A percentile compares a stretch with the other conserved stretches of the same genome.
These are phyloP conservation scores for Taiozyma sp. DNA, from an alignment of 1,139 yeast species.

Conservation along the genomic window DNA sequence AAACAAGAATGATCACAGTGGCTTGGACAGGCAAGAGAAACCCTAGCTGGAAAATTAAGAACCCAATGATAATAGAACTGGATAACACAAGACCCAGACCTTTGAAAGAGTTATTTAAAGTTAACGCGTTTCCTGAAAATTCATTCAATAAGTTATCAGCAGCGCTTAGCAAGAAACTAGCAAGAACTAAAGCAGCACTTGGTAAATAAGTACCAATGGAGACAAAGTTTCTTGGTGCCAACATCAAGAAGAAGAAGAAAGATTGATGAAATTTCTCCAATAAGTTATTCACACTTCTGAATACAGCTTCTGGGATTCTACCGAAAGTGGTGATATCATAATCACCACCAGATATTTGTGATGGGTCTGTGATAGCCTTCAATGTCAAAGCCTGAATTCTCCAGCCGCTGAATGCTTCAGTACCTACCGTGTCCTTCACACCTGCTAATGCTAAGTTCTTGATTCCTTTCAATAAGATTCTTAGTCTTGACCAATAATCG, in stretches of 20 bases:
- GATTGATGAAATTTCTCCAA: slow-evolving; percentile 97
- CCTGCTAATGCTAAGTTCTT: slow-evolving; percentile 71
- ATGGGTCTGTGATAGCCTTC: slow-evolving; percentile 51
- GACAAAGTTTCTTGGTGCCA: slow-evolving; percentile 77
- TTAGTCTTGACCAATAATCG: slow-evolving; percentile 46
- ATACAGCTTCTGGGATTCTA: slow-evolving; percentile 78
- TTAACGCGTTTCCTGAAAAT: slow-evolving; percentile 22
- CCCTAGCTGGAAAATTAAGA: slow-evolving; percentile 21
- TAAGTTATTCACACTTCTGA: slow-evolving; percentile 87
- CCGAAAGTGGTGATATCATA: slow-evolving; percentile 88
- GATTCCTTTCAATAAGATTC: slow-evolving; percentile 61
- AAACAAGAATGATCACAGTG: slow-evolving; percentile 11
- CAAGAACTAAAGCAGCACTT: slow-evolving; percentile 70
- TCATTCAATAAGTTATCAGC: slow-evolving; percentile 51
- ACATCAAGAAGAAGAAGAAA: slow-evolving; percentile 83
- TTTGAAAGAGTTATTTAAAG: slow-evolving; percentile 1
- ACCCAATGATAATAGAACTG: slow-evolving; percentile 21
- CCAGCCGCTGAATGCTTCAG: slow-evolving; percentile 95
- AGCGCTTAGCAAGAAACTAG: slow-evolving; percentile 68
- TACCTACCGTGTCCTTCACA: slow-evolving; percentile 53
- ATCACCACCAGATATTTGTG: slow-evolving; percentile 33
- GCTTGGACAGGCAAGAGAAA: slow-evolving; percentile 11
- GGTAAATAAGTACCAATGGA: slow-evolving; percentile 95
- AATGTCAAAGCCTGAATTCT: slow-evolving; percentile 88
- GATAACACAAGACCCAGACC: slow-evolving; percentile 6